phyloP scores from a whole-genome alignment of 345 rosid genomes.

The Rhizophora mangle region DNA sequence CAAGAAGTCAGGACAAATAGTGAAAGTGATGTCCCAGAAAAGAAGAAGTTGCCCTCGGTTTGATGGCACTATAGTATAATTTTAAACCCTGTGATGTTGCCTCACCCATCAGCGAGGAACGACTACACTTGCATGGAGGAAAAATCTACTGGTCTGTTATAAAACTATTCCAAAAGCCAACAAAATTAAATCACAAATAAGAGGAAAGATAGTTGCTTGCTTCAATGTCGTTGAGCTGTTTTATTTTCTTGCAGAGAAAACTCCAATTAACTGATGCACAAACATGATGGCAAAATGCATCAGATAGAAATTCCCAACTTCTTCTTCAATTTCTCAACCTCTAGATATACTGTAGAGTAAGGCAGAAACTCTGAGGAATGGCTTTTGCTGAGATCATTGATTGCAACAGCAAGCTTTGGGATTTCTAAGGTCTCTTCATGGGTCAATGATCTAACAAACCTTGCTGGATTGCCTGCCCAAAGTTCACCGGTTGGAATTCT shows the following conservation, averaged over 20 bases:
- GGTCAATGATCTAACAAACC: conserved; percentile 74
- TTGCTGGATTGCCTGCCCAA: conserved; percentile 99
- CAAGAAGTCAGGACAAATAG: no score
- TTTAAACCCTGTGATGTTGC: no score
- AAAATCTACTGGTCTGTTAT: not conserved
- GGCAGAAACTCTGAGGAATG: conserved; percentile 84
- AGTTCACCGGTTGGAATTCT: conserved; percentile 94
- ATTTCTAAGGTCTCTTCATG: conserved; percentile 93
- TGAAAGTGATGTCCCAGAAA: no score
- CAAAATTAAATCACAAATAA: conserved; percentile 22
- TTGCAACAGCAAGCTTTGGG: conserved; percentile 93
- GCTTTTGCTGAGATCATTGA: conserved; percentile 67
- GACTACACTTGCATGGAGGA: no score
- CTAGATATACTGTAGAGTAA: conserved; percentile 87
- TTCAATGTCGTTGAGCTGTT: conserved; percentile 51
- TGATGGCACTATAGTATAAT: no score
- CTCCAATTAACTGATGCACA: conserved; percentile 27
- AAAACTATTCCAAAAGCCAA: conserved; percentile 21
- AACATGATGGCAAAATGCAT: conserved; percentile 19
- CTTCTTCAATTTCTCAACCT: conserved; percentile 89
- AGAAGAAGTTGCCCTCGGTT: no score
- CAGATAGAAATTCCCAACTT: conserved; percentile 63
- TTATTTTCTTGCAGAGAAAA: conserved; percentile 47
- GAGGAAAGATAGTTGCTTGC: conserved; percentile 21
- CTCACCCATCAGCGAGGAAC: no score